Evolutionary conservation across 1,284 basidiomycete species (phyloP), one percentile per base, ranked within the genome.

Genomic region (Afroboletus lepidellus): DNA sequence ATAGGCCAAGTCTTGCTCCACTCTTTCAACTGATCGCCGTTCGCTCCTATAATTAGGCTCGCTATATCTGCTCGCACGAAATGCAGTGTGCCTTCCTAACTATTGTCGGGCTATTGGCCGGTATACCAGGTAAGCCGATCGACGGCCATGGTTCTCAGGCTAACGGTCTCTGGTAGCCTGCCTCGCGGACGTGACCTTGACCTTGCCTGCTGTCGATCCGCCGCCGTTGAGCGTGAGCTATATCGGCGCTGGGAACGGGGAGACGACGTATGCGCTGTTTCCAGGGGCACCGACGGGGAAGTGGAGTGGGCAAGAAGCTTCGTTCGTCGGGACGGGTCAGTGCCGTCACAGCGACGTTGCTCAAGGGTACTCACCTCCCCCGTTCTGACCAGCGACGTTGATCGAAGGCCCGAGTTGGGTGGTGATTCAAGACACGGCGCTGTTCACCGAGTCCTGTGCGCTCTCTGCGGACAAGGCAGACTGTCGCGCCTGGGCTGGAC

Each of bases 181-280:
- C 29, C 34, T 46, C 33, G 64, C 63, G 16, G 59, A 64, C 48
- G 67, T 68, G 1, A 74, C 77, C 15, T 59, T 78, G 34, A 76
- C 70, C 55, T 67, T 79, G 45, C 77, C 76, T 6, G 76, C 69
- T 27, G 75, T 77, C 45, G 74, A 78, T 52, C 67, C 72, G 11
- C 74, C 76, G 59, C 71, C 74, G 5, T 52, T 78, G 29, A 73
- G 73, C 44, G 76, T 72, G 33, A 63, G 70, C 46, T 58, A 69
- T 23, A 41, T 76, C 20, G 77, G 75, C 11, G 71, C 73, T 13
- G 75, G 72, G 15, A 62, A 73, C 46, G 74, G 76, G 12, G 64
- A 65, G 34, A 78, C 23, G 4, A 39, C 36, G 36, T 38, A 38
- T 20, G 20, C 8, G 36, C 8, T 38, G 36, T 13, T 38, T 21